Base-by-base conservation (phyloP, 805 yeast genomes). In the Brettanomyces naardenensis region DNA sequence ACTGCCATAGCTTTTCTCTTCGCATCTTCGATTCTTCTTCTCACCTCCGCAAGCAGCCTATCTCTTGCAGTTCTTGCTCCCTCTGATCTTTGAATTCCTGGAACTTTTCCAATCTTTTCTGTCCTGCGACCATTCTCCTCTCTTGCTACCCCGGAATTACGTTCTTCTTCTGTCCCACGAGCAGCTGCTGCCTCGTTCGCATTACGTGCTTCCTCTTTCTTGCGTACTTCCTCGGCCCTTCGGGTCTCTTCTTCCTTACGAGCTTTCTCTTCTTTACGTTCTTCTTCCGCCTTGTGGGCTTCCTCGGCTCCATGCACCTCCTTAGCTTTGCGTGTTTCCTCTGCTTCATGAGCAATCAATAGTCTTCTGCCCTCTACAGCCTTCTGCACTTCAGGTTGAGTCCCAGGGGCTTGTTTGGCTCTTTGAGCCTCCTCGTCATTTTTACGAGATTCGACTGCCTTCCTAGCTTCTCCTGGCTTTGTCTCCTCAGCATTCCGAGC, bases 111-210 rank as follows among this genome's bases (percentile, higher is more conserved):
- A 3, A 20, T 40, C 37, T 33, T 32, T 36, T 33, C 33, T 15
- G 37, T 35, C 20, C 41, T 40, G 20, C 18, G 17, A 15, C 13
- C 33, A 15, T 19, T 18, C 33, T 30, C 33, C 28, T 40, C 41
- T 19, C 40, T 14, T 26, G 40, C 32, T 28, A 32, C 28, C 22
- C 19, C 18, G 31, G 31, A 19, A 9, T 26, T 34, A 9, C 30
- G 15, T 26, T 14, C 17, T 14, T 19, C 23, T 31, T 31, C n/a
- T 14, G 26, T 13, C 15, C 18, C 21, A 15, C 25, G 15, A 20
- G 17, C 9, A 7, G 6, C 23, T 31, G 15, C 34, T 20, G 33
- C 33, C 19, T 30, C 33, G 5, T 15, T 6, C 18, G 17, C 11
- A 6, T 9, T 10, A 30, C 33, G 33, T 15, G 33, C 18, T 11